A percentile compares a stretch with the other conserved stretches of the same genome.
Evolutionary conservation across 768 basidiomycete genomes (phyloP).

Genomic region (Sistotremastrum suecicum): DNA sequence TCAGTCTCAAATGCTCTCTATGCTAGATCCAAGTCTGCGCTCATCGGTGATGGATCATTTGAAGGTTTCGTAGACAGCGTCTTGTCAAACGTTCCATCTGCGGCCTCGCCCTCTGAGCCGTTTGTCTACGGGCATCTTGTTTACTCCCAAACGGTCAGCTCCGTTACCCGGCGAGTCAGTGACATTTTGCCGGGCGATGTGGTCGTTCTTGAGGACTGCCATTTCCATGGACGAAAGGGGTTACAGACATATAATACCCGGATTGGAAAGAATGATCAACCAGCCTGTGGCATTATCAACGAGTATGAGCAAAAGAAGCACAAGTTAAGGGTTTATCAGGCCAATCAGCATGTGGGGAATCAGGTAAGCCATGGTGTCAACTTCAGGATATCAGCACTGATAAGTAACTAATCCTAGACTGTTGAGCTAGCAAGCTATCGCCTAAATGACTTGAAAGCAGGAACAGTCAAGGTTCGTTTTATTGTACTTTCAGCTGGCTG

Average conservation of each 20-base stretch:
- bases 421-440: constrained; percentile 78
- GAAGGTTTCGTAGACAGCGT: constrained; percentile 62
- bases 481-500: background rate
- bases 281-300: constrained; percentile 57
- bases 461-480: constrained; percentile 51
- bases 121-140: constrained; percentile 55
- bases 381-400: no score
- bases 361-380: constrained; percentile 35
- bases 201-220: constrained; percentile 58
- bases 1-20: constrained; percentile 52
- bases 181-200: constrained; percentile 85
- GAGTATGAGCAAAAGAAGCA: constrained; percentile 82
- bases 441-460: constrained; percentile 80
- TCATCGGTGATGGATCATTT: constrained; percentile 79
- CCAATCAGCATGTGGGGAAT: constrained; percentile 74
- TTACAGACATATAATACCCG: constrained; percentile 56
- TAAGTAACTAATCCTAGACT: constrained; percentile 20
- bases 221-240: constrained; percentile 70
- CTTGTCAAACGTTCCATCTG: constrained; percentile 51
- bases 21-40: constrained; percentile 61
- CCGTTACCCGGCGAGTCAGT: constrained; percentile 58
- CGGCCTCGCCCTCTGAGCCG: constrained; percentile 23
- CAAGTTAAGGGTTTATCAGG: constrained; percentile 76
- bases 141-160: constrained; percentile 51
- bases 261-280: constrained; percentile 39